phyloP scores from a whole-genome alignment of 768 basidiomycete genomes.

The Hortiboletus flavorubellus region DNA sequence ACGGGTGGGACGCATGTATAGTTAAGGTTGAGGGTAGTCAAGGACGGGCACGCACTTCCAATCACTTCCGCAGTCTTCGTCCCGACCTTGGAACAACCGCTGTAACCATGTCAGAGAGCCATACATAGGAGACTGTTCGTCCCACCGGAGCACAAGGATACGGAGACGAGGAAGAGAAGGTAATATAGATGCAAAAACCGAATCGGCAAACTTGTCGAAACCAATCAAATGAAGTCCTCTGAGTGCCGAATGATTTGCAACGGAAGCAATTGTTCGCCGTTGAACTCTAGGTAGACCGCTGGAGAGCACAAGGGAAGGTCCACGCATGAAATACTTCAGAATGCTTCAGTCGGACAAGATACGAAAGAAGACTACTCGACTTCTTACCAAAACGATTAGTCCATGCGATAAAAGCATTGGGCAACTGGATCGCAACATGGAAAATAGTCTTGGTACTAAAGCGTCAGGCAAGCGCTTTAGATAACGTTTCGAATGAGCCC shows the following conservation, averaged over 20 bases:
- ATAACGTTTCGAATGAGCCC: conserved; percentile 39
- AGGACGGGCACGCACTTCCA: conserved; percentile 39
- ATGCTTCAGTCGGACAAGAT: neutral
- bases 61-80: conserved; percentile 44
- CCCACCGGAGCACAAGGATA: conserved; percentile 54
- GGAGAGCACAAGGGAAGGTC: conserved; percentile 45
- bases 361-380: neutral
- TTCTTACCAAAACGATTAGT: conserved; percentile 52
- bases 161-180: conserved; percentile 42
- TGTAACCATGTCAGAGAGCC: conserved; percentile 28
- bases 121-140: neutral
- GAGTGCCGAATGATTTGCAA: conserved; percentile 34
- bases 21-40: conserved; percentile 54
- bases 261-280: conserved; percentile 45
- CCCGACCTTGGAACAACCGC: conserved; percentile 59
- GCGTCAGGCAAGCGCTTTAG: conserved; percentile 51
- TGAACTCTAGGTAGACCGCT: conserved; percentile 51
- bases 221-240: conserved; percentile 49
- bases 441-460: conserved; percentile 48
- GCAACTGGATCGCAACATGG: conserved; percentile 45
- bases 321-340: conserved; percentile 56
- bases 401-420: conserved; percentile 52
- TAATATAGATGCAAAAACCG: conserved; percentile 49
- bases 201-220: conserved; percentile 52
- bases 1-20: conserved; percentile 54